Evolutionary conservation across 305 asterid species (phyloP).

Genomic region (Striga hermonthica): DNA sequence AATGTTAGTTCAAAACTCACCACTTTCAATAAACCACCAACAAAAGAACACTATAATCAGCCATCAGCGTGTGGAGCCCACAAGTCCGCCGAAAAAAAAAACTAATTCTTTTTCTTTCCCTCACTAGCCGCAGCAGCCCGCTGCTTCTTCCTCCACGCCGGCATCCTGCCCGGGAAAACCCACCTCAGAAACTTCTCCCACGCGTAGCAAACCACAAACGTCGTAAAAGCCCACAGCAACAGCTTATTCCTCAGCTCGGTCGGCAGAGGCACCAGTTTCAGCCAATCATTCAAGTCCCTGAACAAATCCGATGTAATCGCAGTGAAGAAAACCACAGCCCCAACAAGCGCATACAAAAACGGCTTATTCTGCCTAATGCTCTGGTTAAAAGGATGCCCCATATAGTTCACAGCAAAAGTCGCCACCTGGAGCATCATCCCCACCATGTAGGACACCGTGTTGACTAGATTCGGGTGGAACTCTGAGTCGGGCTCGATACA

Average conservation of each 20-base stretch:
- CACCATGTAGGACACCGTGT: conserved; percentile 97
- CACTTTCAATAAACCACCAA: not conserved
- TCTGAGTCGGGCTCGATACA: conserved; percentile 92
- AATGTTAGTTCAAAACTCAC: not conserved
- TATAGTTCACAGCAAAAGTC: conserved; percentile 95
- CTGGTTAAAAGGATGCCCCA: conserved; percentile 98
- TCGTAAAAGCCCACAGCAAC: conserved; percentile 72
- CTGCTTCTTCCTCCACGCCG: conserved; percentile 83
- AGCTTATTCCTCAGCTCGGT: conserved; percentile 72
- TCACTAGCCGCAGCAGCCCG: conserved; percentile 48
- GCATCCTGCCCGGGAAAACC: conserved; percentile 97
- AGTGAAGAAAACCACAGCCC: conserved; percentile 73
- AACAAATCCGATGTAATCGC: conserved; percentile 77
- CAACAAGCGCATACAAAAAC: conserved; percentile 62
- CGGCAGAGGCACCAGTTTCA: conserved; percentile 84
- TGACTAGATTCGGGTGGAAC: conserved; percentile 93
- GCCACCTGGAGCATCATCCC: conserved; percentile 98
- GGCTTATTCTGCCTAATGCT: conserved; percentile 86
- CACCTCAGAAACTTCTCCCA: conserved; percentile 90
- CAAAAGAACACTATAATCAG: not conserved
- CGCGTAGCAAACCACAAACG: conserved; percentile 60
- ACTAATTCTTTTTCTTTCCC: conserved; percentile 53
- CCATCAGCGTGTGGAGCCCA: no score
- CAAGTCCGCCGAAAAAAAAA: conserved; percentile 6
- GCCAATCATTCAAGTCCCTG: conserved; percentile 82